Conservation (phyloP, 768 basidiomycete genomes). For the Cystobasidium tubakii region DNA sequence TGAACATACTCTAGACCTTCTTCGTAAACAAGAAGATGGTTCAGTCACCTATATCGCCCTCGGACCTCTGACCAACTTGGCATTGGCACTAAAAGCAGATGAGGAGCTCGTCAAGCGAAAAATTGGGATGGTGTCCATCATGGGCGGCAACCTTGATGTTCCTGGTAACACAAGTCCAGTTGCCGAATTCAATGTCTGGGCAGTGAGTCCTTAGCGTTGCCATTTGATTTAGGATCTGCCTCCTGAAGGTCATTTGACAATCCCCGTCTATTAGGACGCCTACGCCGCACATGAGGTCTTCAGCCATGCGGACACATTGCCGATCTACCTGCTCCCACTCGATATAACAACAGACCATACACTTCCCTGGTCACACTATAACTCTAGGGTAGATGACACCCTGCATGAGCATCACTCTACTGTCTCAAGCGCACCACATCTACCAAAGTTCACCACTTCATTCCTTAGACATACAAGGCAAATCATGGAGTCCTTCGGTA, state of each 20-base stretch:
- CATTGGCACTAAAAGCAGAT: constrained; percentile 59
- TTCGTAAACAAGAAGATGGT: constrained; percentile 55
- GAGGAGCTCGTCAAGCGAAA: constrained; percentile 56
- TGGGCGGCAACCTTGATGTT: constrained; percentile 90
- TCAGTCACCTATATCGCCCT: constrained; percentile 67
- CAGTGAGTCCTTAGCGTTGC: constrained; percentile 25
- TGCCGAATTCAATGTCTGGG: constrained; percentile 67
- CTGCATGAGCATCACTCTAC: neutral
- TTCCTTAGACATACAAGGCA: constrained; percentile 69
- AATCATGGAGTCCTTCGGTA: constrained; percentile 71
- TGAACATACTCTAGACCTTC: constrained; percentile 53
- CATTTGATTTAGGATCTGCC: neutral
- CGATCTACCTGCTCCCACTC: constrained; percentile 33
- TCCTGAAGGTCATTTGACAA: neutral
- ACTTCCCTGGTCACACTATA: constrained; percentile 52
- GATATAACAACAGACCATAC: constrained; percentile 48
- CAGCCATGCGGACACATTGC: constrained; percentile 49
- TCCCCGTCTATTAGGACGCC: constrained; percentile 51
- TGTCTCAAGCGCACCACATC: constrained; percentile 54
- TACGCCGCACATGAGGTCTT: constrained; percentile 70
- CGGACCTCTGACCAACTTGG: constrained; percentile 75
- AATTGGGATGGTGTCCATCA: constrained; percentile 64
- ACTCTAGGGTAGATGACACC: constrained; percentile 50
- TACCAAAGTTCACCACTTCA: constrained; percentile 57
- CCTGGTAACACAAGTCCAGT: constrained; percentile 77